Percentiles rank a stretch among this genome's conserved stretches.
Conservation (phyloP, 2,329 filamentous ascomycete species). For the Myriosclerotinia scirpicola region DNA sequence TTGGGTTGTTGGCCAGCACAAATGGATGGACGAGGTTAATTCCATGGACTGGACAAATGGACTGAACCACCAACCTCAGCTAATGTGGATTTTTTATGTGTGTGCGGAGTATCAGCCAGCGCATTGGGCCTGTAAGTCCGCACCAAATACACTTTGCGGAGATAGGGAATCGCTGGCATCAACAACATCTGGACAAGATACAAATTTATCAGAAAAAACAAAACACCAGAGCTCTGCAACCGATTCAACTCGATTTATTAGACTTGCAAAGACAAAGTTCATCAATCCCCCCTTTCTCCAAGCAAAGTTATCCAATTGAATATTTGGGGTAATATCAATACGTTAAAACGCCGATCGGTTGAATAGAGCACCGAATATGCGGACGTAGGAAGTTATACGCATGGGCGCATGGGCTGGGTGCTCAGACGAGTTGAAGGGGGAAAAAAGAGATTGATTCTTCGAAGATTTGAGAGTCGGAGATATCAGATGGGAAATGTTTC, state of each 20-base stretch:
- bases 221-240: not conserved
- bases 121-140: not conserved
- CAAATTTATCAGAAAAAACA: not conserved
- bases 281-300: not conserved
- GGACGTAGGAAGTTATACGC: not conserved
- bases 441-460: not conserved
- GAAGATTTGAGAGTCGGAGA: not conserved
- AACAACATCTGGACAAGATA: not conserved
- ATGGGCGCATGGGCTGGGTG: not conserved
- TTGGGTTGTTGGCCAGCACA: not conserved
- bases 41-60: not conserved
- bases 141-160: not conserved
- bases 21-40: not conserved
- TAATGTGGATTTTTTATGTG: no score
- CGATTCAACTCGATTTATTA: conserved; percentile 11
- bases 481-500: conserved; percentile 8
- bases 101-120: not conserved
- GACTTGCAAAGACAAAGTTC: conserved; percentile 2
- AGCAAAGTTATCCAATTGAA: not conserved
- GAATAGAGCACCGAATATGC: not conserved
- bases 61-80: no score
- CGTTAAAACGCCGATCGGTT: not conserved
- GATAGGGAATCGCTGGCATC: not conserved
- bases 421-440: no score
- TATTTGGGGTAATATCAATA: not conserved